Percentiles rank a stretch among this genome's conserved stretches.
Evolutionary conservation across 768 basidiomycete species (phyloP).

Genomic region (Phaeotremella skinneri): DNA sequence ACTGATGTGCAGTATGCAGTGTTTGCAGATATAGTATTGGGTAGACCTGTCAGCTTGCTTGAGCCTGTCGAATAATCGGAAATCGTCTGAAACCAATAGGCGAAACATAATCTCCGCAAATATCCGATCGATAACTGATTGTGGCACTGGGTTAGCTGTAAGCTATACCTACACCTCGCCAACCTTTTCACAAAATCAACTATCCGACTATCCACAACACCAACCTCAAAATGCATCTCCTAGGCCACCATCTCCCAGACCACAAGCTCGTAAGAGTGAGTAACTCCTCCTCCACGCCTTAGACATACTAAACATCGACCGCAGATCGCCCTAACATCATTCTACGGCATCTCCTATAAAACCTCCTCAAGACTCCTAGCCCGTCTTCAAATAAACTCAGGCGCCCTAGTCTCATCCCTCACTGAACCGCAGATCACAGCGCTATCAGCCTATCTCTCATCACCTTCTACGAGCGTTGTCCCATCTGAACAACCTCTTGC

Average conservation of each 20-base stretch:
- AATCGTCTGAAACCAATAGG: not conserved
- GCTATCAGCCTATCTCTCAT: conserved; percentile 90
- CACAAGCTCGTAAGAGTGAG: conserved; percentile 71
- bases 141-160: not conserved
- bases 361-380: conserved; percentile 81
- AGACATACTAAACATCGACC: not conserved
- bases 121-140: not conserved
- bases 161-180: not conserved
- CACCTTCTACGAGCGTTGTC: conserved; percentile 71
- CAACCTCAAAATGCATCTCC: conserved; percentile 62
- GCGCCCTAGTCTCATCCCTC: conserved; percentile 73
- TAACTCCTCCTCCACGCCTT: not conserved
- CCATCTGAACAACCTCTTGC: conserved; percentile 70
- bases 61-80: too few species aligned
- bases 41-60: too few species aligned
- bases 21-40: not conserved
- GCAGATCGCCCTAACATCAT: conserved; percentile 83
- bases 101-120: not conserved
- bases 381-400: conserved; percentile 86
- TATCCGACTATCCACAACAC: not conserved
- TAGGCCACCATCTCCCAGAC: conserved; percentile 79
- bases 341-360: conserved; percentile 80
- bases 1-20: not conserved
- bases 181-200: not conserved
- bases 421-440: conserved; percentile 83